A percentile compares a stretch with the other conserved stretches of the same genome.
These are phyloP conservation scores for Penicillium pulvis DNA, from an alignment of 495 filamentous ascomycete species.

Conservation along the genomic window DNA sequence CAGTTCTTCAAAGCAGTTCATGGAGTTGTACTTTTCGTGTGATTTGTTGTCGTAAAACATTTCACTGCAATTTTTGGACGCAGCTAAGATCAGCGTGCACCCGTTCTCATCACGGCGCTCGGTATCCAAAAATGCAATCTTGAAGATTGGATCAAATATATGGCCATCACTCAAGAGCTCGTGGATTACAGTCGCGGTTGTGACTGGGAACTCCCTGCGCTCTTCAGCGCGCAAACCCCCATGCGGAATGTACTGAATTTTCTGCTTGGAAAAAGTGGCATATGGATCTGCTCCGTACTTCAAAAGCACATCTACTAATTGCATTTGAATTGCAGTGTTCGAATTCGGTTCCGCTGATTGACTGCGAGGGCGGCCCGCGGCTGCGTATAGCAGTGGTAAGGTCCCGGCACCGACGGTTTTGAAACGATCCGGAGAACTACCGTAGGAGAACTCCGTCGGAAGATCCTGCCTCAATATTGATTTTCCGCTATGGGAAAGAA, in stretches of 20 bases:
- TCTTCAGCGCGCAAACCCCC: neutral
- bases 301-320: conserved; percentile 12
- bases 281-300: conserved; percentile 20
- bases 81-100: conserved; percentile 19
- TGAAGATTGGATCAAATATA: conserved; percentile 15
- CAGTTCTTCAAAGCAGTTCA: conserved; percentile 1
- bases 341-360: neutral
- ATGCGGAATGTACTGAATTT: neutral
- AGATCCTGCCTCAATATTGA: conserved; percentile 2
- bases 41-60: neutral
- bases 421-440: neutral
- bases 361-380: neutral
- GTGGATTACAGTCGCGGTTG: conserved; percentile 15
- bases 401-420: neutral
- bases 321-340: neutral
- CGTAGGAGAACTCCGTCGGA: neutral
- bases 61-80: neutral
- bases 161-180: conserved; percentile 11
- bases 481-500: conserved; percentile 13
- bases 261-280: conserved; percentile 8
- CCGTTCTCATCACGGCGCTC: conserved; percentile 19
- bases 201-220: neutral
- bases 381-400: conserved; percentile 5
- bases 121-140: conserved; percentile 16
- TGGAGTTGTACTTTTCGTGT: neutral